Percentiles rank a stretch among this genome's conserved stretches.
phyloP scores from a whole-genome alignment of 495 filamentous ascomycete genomes.

The Penicillium canariense region DNA sequence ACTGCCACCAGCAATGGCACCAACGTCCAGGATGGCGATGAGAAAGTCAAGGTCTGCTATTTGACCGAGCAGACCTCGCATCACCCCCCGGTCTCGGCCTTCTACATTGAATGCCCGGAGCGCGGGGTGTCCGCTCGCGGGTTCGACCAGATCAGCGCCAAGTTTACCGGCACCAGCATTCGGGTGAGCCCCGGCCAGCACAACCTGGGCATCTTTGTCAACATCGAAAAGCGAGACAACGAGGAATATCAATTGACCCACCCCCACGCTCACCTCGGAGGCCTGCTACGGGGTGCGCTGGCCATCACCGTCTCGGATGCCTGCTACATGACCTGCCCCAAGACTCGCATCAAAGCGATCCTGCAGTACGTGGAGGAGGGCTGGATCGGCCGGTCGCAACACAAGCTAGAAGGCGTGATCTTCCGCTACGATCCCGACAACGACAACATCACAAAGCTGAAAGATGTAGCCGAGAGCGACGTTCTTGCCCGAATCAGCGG shows the following conservation, averaged over 20 bases:
- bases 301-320: slow-evolving; percentile 84
- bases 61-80: slow-evolving; percentile 98
- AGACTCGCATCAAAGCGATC: slow-evolving; percentile 86
- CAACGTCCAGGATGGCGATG: slow-evolving; percentile 31
- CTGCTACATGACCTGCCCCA: slow-evolving; percentile 80
- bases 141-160: slow-evolving; percentile 93
- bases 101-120: slow-evolving; percentile 88
- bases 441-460: slow-evolving; percentile 72
- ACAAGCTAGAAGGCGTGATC: slow-evolving; percentile 86
- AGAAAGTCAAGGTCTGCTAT: slow-evolving; percentile 78
- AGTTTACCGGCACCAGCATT: slow-evolving; percentile 94
- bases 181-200: slow-evolving; percentile 87
- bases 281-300: slow-evolving; percentile 77
- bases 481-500: slow-evolving; percentile 82
- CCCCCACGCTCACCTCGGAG: slow-evolving; percentile 88
- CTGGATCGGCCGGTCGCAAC: slow-evolving; percentile 88
- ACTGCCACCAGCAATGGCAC: slow-evolving; percentile 36
- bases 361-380: slow-evolving; percentile 90
- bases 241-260: slow-evolving; percentile 95
- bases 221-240: slow-evolving; percentile 70
- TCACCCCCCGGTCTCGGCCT: slow-evolving; percentile 95
- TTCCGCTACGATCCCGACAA: slow-evolving; percentile 82
- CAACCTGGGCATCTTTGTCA: slow-evolving; percentile 95
- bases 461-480: slow-evolving; percentile 80
- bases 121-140: slow-evolving; percentile 86